Evolutionary conservation across 2,329 filamentous ascomycete species (phyloP).

Genomic region (Dendrostoma leiphaemia): DNA sequence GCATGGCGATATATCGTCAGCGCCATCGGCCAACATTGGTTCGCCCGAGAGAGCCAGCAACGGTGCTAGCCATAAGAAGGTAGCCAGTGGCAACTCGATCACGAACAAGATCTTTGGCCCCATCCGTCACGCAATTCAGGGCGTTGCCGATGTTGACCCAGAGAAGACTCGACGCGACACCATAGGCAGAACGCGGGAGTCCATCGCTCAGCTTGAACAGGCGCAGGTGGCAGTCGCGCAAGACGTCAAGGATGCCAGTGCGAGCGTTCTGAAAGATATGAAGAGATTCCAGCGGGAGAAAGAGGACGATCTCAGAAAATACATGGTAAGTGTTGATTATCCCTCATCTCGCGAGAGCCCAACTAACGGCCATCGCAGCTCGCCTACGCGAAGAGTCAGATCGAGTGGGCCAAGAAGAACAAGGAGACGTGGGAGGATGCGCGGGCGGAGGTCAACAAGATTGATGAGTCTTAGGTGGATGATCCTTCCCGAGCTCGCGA

Average conservation of each 20-base stretch:
- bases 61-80: constrained; percentile 68
- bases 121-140: constrained; percentile 92
- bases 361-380: constrained; percentile 51
- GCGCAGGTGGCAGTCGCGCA: constrained; percentile 83
- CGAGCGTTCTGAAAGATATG: constrained; percentile 83
- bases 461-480: constrained; percentile 56
- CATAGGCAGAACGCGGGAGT: constrained; percentile 93
- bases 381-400: constrained; percentile 86
- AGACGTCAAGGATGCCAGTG: constrained; percentile 90
- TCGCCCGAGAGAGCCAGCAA: constrained; percentile 53
- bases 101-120: constrained; percentile 93
- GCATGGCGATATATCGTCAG: constrained; percentile 68
- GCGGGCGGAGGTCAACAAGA: constrained; percentile 82
- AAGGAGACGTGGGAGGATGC: constrained; percentile 93
- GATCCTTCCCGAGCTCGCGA: background rate
- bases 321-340: constrained; percentile 72
- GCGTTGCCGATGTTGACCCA: constrained; percentile 93
- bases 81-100: constrained; percentile 83
- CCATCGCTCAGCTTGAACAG: constrained; percentile 81
- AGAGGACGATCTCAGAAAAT: constrained; percentile 87
- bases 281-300: constrained; percentile 94
- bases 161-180: constrained; percentile 88
- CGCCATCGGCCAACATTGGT: constrained; percentile 73
- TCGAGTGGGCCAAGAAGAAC: constrained; percentile 91
- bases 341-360: background rate